Conservation (phyloP, 345 rosid genomes). For the Salix exigua region DNA sequence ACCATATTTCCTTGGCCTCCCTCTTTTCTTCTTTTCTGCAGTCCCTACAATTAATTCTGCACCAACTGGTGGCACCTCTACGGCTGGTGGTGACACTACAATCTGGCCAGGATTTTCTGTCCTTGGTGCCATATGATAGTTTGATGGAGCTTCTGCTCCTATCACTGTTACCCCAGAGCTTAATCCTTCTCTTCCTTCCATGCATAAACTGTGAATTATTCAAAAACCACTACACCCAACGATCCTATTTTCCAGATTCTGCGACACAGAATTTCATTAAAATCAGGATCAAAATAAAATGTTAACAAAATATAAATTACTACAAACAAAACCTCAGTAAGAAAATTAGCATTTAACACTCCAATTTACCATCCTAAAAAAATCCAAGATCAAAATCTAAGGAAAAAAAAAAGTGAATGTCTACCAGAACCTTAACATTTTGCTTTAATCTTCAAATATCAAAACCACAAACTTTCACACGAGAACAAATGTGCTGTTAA, state of each 20-base stretch:
- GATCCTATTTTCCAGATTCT: conserved; percentile 22
- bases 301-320: not conserved
- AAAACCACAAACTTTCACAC: conserved; percentile 1
- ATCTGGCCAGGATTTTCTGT: conserved; percentile 48
- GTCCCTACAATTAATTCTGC: conserved; percentile 37
- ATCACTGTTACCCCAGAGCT: conserved; percentile 62
- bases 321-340: not conserved
- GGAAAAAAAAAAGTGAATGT: not conserved
- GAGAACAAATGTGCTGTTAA: not conserved
- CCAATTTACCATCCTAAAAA: not conserved
- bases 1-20: conserved; percentile 79
- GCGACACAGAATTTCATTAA: conserved; percentile 12
- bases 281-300: not conserved
- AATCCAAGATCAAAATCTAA: not conserved
- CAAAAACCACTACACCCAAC: not conserved
- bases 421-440: not conserved
- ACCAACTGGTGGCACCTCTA: conserved; percentile 33
- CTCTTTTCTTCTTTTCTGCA: conserved; percentile 72
- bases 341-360: not conserved
- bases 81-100: conserved; percentile 35
- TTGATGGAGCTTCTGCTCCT: conserved; percentile 75
- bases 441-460: conserved; percentile 1
- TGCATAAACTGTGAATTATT: conserved; percentile 20
- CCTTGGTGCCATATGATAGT: conserved; percentile 63
- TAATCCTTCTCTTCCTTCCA: conserved; percentile 59